phyloP scores from a whole-genome alignment of 176 grass and related monocot genomes.

The Rhynchospora breviuscula region DNA sequence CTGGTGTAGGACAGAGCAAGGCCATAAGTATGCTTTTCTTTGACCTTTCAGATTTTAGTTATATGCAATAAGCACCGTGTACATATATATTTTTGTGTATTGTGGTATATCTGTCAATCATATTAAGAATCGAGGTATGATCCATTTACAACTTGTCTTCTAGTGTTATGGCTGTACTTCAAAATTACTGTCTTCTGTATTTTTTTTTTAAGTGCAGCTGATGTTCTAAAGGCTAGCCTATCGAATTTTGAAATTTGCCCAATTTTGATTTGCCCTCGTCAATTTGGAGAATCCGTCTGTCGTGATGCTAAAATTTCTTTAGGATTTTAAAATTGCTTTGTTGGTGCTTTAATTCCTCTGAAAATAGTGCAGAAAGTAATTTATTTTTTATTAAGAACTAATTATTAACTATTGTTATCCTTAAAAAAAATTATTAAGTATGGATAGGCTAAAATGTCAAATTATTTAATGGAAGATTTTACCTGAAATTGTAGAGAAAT shows the following conservation, averaged over 20 bases:
- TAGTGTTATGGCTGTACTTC: too few species aligned
- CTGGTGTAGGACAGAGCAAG: conserved; percentile 10
- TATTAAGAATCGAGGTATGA: not conserved
- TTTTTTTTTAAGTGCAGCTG: too few species aligned
- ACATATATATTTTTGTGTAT: not conserved
- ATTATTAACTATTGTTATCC: too few species aligned
- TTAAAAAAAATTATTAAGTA: not conserved
- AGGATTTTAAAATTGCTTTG: not conserved
- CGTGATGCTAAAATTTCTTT: not conserved
- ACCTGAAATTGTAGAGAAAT: conserved; percentile 30
- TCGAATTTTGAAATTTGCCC: too few species aligned
- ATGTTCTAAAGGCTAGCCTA: too few species aligned
- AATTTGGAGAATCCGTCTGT: too few species aligned
- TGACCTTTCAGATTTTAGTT: not conserved
- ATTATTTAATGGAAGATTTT: not conserved
- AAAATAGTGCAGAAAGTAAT: not conserved
- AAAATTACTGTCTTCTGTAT: too few species aligned
- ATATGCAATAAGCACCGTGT: not conserved
- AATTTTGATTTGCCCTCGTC: too few species aligned
- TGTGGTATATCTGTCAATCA: not conserved
- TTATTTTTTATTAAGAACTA: not conserved
- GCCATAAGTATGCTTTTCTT: conserved; percentile 31
- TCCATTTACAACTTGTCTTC: too few species aligned
- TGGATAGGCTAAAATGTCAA: not conserved
- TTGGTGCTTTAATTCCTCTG: not conserved